Percentiles rank a stretch among this genome's conserved stretches.
phyloP scores from a whole-genome alignment of 257 asterid species.

The Catharanthus roseus region DNA sequence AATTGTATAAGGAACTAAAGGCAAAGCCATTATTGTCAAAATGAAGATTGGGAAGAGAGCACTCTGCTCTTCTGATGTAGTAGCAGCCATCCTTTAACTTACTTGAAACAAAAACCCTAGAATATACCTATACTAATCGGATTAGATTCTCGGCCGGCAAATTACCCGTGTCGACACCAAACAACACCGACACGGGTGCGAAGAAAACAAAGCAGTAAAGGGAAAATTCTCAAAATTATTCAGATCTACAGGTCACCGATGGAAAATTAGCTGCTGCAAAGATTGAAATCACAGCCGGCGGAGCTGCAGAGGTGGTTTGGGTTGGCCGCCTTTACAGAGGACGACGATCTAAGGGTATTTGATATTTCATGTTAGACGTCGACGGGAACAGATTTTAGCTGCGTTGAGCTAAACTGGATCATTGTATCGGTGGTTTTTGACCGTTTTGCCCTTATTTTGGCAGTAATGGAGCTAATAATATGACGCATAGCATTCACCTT shows the following conservation, averaged over 20 bases:
- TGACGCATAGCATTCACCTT: no score
- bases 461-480: no score
- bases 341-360: not conserved
- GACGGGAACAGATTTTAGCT: not conserved
- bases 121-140: not conserved
- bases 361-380: no score
- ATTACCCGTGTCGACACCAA: not conserved
- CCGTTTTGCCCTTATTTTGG: no score
- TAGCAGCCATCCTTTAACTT: conserved; percentile 45
- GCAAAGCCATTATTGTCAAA: conserved; percentile 86
- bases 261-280: not conserved
- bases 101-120: not conserved
- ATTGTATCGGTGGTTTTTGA: not conserved
- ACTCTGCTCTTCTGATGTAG: conserved; percentile 73
- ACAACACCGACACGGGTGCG: conserved; percentile 2
- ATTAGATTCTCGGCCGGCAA: not conserved
- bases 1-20: conserved; percentile 89
- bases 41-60: conserved; percentile 92
- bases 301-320: not conserved
- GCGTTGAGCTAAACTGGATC: not conserved
- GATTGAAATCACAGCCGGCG: not conserved
- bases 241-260: not conserved
- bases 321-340: not conserved
- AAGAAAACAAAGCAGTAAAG: not conserved
- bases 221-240: not conserved